Percentiles rank a stretch among this genome's conserved stretches.
Conservation (phyloP, 2,329 filamentous ascomycete genomes). For the Cladobotryum mycophilum region DNA sequence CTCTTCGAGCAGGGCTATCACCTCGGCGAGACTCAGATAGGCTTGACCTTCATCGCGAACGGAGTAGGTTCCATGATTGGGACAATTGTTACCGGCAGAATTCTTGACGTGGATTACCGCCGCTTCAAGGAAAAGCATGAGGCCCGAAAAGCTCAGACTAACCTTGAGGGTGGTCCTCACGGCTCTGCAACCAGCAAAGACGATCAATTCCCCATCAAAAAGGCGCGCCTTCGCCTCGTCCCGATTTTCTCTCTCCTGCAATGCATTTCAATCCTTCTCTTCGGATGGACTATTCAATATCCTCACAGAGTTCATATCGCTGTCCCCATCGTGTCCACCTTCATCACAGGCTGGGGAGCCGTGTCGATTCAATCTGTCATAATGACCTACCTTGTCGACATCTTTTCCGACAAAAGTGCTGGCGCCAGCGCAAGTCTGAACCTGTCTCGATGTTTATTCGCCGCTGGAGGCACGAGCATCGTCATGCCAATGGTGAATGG, state of each 20-base stretch:
- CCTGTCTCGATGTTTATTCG: constrained; percentile 47
- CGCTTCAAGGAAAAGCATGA: constrained; percentile 44
- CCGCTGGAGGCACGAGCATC: constrained; percentile 45
- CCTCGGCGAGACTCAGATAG: constrained; percentile 50
- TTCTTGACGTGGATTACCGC: constrained; percentile 62
- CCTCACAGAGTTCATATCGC: constrained; percentile 36
- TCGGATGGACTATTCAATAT: constrained; percentile 48
- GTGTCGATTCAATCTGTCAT: constrained; percentile 49
- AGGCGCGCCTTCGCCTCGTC: constrained; percentile 42
- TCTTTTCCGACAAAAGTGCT: constrained; percentile 46
- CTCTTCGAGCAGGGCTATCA: constrained; percentile 47
- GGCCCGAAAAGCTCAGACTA: constrained; percentile 33
- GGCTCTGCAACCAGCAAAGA: constrained; percentile 46
- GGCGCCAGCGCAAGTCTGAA: constrained; percentile 53
- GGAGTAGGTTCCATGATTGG: constrained; percentile 44
- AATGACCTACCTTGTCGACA: constrained; percentile 49
- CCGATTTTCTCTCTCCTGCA: constrained; percentile 46
- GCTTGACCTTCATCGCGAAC: constrained; percentile 46
- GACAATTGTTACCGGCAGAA: constrained; percentile 41
- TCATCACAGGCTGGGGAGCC: constrained; percentile 40
- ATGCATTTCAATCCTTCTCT: constrained; percentile 43
- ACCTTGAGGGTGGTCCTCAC: constrained; percentile 44
- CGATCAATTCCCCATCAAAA: constrained; percentile 44
- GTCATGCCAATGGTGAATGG: constrained; percentile 46
- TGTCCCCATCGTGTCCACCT: constrained; percentile 40